A percentile compares a stretch with the other conserved stretches of the same genome.
These are phyloP conservation scores for Wickerhamiella parazyma DNA, from an alignment of 805 yeast genomes.

Conservation along the genomic window DNA sequence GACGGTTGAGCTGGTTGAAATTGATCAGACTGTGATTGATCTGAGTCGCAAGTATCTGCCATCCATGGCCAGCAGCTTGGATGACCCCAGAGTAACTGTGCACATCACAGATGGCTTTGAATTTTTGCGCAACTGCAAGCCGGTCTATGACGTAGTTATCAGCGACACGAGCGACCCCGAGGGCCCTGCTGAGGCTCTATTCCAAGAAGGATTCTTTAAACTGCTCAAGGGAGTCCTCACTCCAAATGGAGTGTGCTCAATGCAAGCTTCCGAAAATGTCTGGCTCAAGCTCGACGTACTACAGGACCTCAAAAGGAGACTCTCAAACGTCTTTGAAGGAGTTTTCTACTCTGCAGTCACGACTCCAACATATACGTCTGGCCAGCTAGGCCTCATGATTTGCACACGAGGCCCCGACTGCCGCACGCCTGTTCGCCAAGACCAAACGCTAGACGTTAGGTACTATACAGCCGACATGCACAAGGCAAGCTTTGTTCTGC, in stretches of 20 bases:
- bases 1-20: conserved; percentile 68
- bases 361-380: conserved; percentile 94
- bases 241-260: conserved; percentile 54
- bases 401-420: conserved; percentile 59
- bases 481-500: conserved; percentile 78
- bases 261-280: conserved; percentile 74
- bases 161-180: conserved; percentile 93
- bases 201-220: conserved; percentile 63
- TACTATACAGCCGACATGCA: conserved; percentile 81
- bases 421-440: conserved; percentile 39
- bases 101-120: conserved; percentile 74
- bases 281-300: conserved; percentile 85
- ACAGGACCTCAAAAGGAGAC: conserved; percentile 66
- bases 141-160: conserved; percentile 66
- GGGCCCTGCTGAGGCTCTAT: conserved; percentile 86
- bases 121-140: conserved; percentile 38
- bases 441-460: conserved; percentile 37
- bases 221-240: conserved; percentile 50
- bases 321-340: conserved; percentile 74
- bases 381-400: conserved; percentile 97
- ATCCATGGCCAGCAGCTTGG: conserved; percentile 42
- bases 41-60: conserved; percentile 63
- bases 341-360: conserved; percentile 85
- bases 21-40: conserved; percentile 69
- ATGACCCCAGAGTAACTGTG: conserved; percentile 52